Evolutionary conservation across 176 grass and related monocot genomes (phyloP), one percentile per base, ranked within the genome.

Genomic region (Phragmites australis): DNA sequence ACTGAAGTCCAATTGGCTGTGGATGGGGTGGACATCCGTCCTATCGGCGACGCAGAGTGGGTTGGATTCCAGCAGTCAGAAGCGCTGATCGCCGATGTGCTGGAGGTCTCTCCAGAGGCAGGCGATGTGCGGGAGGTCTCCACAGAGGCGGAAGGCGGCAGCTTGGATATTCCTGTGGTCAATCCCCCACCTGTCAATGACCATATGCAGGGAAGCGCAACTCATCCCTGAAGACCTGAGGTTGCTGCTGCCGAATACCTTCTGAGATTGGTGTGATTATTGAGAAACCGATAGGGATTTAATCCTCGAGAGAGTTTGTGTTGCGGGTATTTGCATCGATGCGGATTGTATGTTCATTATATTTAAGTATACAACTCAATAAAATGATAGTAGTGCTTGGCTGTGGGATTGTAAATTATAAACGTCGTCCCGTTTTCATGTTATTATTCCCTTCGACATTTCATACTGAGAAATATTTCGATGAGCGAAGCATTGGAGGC

Each of bases 121-220:
- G 57, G 12, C 17, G 92, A 99, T 81, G 96, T 98, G 9, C 76
- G 96, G 56, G 96, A 95, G 75, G 89, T 93, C 64, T 84, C 96
- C 25, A 82, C 92, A 0, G 88, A 94, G 73, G 29, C 79, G 47
- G 95, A 93, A 81, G 83, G 74, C 25, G 60, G 75, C 82, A 91
- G 92, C 81, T 79, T 99, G 78, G 93, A 99, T 63, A 94, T 99
- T 55, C 85, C 88, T 54, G 93, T 96, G 23, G 97, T 88, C 41
- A 91, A 78, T 9, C 89, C 85, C 34, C 79, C 90, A 65, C 84
- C 92, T 1, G 52, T 78, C 56, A 72, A 45, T 59, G 88, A 91
- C 48, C 85, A 85, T 86, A 62, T 83, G 43, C 92, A 84, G 73
- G 86, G 92, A 45, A 83, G 86, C 22, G 39, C 82, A 41, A 64